These are phyloP conservation scores for Myriosclerotinia scirpicola DNA, from an alignment of 2,329 filamentous ascomycete species.

Conservation along the genomic window DNA sequence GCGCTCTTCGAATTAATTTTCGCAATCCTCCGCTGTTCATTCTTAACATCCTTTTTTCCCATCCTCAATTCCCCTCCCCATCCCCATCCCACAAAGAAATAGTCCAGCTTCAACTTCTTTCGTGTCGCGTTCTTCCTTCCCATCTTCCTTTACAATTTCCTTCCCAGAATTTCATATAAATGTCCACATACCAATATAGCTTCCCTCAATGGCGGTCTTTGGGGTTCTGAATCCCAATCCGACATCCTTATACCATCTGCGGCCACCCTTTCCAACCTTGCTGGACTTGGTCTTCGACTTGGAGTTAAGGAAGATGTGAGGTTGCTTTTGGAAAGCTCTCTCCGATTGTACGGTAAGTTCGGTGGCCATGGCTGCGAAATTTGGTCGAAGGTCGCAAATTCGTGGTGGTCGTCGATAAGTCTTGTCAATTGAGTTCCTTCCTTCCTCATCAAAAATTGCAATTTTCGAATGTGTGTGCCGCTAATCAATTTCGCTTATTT, in stretches of 20 bases:
- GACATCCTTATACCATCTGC: slow-evolving; percentile 99
- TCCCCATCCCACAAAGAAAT: background rate
- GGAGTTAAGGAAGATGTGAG: slow-evolving; percentile 99
- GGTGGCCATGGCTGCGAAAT: slow-evolving; percentile 72
- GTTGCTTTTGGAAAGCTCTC: slow-evolving; percentile 99
- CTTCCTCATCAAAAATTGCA: slow-evolving; percentile 15
- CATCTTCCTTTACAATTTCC: slow-evolving; percentile 2
- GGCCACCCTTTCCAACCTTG: slow-evolving; percentile 83
- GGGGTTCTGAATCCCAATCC: slow-evolving; percentile 99
- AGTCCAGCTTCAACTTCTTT: background rate
- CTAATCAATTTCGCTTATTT: slow-evolving; percentile 26
- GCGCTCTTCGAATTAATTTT: slow-evolving; percentile 12
- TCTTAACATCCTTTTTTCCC: background rate
- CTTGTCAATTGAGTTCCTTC: slow-evolving; percentile 26
- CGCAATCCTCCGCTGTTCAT: slow-evolving; percentile 4
- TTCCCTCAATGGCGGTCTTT: slow-evolving; percentile 97
- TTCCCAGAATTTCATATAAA: slow-evolving; percentile 8
- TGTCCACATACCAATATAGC: slow-evolving; percentile 88
- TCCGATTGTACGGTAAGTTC: slow-evolving; percentile 99
- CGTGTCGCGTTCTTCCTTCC: slow-evolving; percentile 3
- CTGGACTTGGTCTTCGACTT: slow-evolving; percentile 86
- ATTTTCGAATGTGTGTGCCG: slow-evolving; percentile 27
- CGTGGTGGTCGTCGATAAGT: slow-evolving; percentile 27
- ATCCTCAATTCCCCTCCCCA: background rate
- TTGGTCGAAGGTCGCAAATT: slow-evolving; percentile 39